A percentile compares a stretch with the other conserved stretches of the same genome.
phyloP scores from a whole-genome alignment of 495 filamentous ascomycete genomes.

The Podospora pseudocomata region DNA sequence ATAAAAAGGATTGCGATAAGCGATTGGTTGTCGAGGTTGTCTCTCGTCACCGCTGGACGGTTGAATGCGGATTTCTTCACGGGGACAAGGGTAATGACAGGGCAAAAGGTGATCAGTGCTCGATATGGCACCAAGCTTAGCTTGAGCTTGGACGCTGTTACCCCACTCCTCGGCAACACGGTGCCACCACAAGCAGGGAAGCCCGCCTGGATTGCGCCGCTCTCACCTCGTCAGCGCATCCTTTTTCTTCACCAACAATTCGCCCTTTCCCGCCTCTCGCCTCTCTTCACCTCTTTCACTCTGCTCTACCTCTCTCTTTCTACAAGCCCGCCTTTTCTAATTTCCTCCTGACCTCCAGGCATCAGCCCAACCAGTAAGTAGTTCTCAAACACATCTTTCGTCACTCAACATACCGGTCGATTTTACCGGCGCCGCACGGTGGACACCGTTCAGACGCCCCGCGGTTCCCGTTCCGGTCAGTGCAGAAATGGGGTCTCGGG shows the following conservation, averaged over 20 bases:
- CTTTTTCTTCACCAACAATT: not conserved
- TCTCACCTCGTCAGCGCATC: not conserved
- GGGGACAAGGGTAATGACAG: too few species aligned
- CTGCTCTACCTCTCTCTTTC: not conserved
- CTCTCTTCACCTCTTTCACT: not conserved
- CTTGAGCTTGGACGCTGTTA: conserved; percentile 1
- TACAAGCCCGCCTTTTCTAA: not conserved
- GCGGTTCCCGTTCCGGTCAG: conserved; percentile 4
- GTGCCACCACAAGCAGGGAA: not conserved
- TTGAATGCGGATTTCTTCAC: not conserved
- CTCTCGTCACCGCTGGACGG: not conserved
- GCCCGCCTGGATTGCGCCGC: not conserved
- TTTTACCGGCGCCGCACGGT: not conserved
- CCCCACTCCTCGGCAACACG: not conserved
- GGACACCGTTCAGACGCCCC: not conserved
- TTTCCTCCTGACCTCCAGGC: not conserved
- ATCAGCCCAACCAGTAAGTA: not conserved
- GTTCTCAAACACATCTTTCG: not conserved
- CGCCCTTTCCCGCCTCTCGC: not conserved
- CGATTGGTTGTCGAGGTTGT: not conserved
- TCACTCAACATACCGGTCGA: not conserved
- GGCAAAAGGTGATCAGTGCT: conserved; percentile 1
- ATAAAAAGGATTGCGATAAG: not conserved
- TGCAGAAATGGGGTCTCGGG: not conserved
- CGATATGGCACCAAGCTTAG: not conserved